Evolutionary conservation across 768 basidiomycete species (phyloP).

Genomic region (Calocybe cyanea): DNA sequence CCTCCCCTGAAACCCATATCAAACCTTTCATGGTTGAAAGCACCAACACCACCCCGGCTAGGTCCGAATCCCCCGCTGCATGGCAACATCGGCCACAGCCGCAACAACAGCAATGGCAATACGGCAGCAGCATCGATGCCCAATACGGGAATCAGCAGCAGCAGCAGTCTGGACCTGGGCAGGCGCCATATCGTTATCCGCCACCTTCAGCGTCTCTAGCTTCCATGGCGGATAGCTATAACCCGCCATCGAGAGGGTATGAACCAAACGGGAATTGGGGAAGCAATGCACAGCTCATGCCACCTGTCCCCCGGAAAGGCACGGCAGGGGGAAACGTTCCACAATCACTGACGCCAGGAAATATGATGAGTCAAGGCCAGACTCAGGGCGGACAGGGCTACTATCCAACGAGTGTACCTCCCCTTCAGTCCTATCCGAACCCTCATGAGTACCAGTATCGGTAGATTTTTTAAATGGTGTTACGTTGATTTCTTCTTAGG

Average conservation of each 20-base stretch:
- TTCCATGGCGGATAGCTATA: neutral
- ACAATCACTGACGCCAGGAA: constrained; percentile 2
- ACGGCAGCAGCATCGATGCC: neutral
- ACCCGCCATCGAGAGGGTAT: neutral
- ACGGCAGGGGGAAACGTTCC: constrained; percentile 1
- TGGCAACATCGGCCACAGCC: neutral
- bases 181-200: constrained; percentile 12
- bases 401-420: neutral
- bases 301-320: neutral
- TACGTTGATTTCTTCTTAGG: too few species aligned
- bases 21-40: constrained; percentile 4
- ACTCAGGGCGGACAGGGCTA: constrained; percentile 1
- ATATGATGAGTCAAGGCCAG: neutral
- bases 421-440: too few species aligned
- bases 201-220: constrained; percentile 6
- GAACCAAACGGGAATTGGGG: constrained; percentile 2
- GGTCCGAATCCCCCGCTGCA: neutral
- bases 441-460: too few species aligned
- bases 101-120: constrained; percentile 1
- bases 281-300: constrained; percentile 10
- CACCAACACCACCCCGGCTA: neutral
- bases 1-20: neutral
- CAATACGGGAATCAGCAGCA: constrained; percentile 1
- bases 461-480: too few species aligned
- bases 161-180: too few species aligned